Conservation (phyloP, 176 grass and related monocot genomes). For the Thinopyrum elongatum region DNA sequence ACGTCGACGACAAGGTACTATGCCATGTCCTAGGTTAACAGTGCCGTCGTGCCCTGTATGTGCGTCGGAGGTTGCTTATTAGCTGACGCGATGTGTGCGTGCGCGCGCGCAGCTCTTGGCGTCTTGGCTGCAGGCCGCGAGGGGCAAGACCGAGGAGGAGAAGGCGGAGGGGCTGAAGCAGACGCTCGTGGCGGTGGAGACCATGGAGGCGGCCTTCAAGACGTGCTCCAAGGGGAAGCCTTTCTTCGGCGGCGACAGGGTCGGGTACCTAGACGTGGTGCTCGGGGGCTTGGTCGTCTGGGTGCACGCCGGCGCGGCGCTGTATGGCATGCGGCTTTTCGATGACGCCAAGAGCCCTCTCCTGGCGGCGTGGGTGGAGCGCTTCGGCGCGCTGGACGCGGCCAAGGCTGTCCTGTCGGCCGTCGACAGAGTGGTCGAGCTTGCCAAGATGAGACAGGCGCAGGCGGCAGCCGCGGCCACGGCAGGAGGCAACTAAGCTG, state of each 20-base stretch:
- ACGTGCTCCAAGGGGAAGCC: constrained; percentile 8
- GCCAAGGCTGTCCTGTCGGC: constrained; percentile 13
- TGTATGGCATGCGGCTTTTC: constrained; percentile 15
- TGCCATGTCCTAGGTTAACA: neutral
- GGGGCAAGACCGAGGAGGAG: constrained; percentile 21
- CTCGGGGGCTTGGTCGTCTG: constrained; percentile 12
- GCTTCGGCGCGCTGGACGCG: constrained; percentile 21
- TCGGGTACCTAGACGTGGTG: constrained; percentile 34
- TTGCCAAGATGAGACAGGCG: neutral
- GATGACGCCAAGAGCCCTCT: constrained; percentile 25
- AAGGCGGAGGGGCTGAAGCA: constrained; percentile 2
- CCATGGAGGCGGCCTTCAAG: constrained; percentile 34
- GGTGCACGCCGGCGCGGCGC: constrained; percentile 14
- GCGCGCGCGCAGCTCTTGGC: neutral
- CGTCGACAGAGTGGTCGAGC: constrained; percentile 10
- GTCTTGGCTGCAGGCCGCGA: neutral
- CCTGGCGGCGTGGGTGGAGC: constrained; percentile 17
- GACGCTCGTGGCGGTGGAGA: neutral
- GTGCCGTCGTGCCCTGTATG: neutral
- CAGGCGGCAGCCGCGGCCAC: neutral
- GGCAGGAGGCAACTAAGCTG: neutral
- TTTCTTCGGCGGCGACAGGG: constrained; percentile 38
- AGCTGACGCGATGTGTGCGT: neutral
- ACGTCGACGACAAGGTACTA: constrained; percentile 41
- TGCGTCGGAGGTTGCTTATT: neutral